phyloP scores from a whole-genome alignment of 2,329 filamentous ascomycete species.

The Aspergillus nomiae region DNA sequence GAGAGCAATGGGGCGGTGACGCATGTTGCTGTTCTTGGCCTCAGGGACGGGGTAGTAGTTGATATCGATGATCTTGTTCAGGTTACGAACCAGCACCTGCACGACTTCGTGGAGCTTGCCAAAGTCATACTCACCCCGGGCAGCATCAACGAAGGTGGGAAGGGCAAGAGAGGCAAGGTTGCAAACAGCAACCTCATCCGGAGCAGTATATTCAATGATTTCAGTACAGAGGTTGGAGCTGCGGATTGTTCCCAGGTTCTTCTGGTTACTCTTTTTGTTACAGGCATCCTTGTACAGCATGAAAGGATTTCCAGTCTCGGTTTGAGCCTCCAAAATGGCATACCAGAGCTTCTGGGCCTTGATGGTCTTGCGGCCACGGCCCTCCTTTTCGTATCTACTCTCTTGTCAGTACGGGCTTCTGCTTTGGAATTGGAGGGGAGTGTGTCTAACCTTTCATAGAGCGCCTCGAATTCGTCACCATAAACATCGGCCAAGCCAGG shows the following conservation, averaged over 20 bases:
- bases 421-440: background rate
- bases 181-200: constrained; percentile 97
- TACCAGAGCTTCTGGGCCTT: constrained; percentile 99
- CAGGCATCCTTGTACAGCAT: constrained; percentile 99
- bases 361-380: constrained; percentile 84
- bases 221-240: constrained; percentile 99
- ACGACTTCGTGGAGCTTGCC: constrained; percentile 93
- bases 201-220: constrained; percentile 95
- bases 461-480: constrained; percentile 92
- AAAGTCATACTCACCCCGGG: constrained; percentile 86
- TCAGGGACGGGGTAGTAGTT: constrained; percentile 98
- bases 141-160: constrained; percentile 86
- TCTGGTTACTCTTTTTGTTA: constrained; percentile 99
- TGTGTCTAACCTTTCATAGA: constrained; percentile 68
- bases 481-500: constrained; percentile 95
- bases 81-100: constrained; percentile 87
- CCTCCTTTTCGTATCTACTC: constrained; percentile 77
- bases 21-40: constrained; percentile 94
- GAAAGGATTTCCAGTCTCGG: constrained; percentile 97
- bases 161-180: constrained; percentile 94
- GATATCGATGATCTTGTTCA: constrained; percentile 98
- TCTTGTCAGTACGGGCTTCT: constrained; percentile 9
- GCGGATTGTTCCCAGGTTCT: constrained; percentile 97
- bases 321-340: constrained; percentile 95
- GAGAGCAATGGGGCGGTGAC: constrained; percentile 91